Evolutionary conservation across 2,329 filamentous ascomycete genomes (phyloP), one percentile per base, ranked within the genome.

Genomic region (Thelonectria olida): DNA sequence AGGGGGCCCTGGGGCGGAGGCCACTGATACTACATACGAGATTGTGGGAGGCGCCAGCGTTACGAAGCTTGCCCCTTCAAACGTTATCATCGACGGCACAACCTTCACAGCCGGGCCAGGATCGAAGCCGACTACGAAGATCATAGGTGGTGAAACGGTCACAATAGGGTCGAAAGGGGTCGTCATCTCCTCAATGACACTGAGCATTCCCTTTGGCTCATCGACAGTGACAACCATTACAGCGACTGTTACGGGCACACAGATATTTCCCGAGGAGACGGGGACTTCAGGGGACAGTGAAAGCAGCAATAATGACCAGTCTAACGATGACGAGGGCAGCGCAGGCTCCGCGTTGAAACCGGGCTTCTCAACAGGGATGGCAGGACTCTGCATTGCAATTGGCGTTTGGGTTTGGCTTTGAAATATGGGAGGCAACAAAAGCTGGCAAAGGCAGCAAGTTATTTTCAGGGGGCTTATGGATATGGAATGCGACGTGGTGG

Each of bases 41-140:
- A 79, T 85, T 56, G 78, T 84, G 8, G 84, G 84, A 52, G 84
- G 84, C 10, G 83, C 80, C 15, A 85, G 84, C 3, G 75, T 86
- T 53, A 84, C 82, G 15, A 78, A 82, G 66, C 67, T 85, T 8
- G 81, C 79, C n/a, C 73, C 80, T 1, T 82, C 79, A 3, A 74
- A 80, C 12, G 79, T 84, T 1, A 78, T 88, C 25, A 76, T 90
- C 49, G 75, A 78, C 34, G 81, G 81, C 31, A 74, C 74, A 3
- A 85, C 82, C 0, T 87, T 85, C 66, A 84, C 81, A 2, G 73
- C 88, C 49, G 84, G 84, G 0, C 77, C 81, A 0, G 78, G 76
- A 10, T 75, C 77, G 2, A 72, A 71, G n/a, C 70, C 71, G 10
- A 81, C 75, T 1, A 86, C 81, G 0, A 82, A 80, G 1, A 75